These are phyloP conservation scores for Ricinus communis DNA, from an alignment of 345 rosid genomes.

Conservation along the genomic window DNA sequence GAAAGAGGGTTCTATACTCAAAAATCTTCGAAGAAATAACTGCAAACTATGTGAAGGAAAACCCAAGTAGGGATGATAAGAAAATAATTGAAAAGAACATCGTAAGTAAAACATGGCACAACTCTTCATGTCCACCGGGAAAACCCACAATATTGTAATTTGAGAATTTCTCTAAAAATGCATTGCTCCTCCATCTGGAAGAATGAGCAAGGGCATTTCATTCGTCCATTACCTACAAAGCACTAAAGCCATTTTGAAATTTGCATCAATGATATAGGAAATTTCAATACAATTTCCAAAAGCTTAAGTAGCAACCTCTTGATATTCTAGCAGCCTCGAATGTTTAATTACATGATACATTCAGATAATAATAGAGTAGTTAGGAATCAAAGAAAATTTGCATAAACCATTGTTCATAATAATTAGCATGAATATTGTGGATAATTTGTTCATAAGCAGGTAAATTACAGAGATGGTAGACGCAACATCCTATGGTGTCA, in stretches of 20 bases:
- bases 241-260: background rate
- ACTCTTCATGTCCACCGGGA: conserved; percentile 49
- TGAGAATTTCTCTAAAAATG: conserved; percentile 16
- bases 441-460: too few species aligned
- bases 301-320: background rate
- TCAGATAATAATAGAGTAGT: too few species aligned
- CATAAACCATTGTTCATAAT: too few species aligned
- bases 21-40: conserved; percentile 3
- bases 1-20: conserved; percentile 18
- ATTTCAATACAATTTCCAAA: background rate
- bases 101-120: conserved; percentile 34
- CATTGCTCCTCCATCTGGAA: conserved; percentile 29
- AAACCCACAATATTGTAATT: conserved; percentile 43
- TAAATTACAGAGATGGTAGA: too few species aligned
- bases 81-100: too few species aligned
- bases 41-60: conserved; percentile 14
- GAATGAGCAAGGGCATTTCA: conserved; percentile 32
- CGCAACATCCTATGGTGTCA: too few species aligned
- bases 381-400: too few species aligned
- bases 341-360: background rate
- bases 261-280: background rate
- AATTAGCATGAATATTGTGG: too few species aligned
- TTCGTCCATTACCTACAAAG: conserved; percentile 41
- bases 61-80: conserved; percentile 16
- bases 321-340: background rate